Evolutionary conservation across 2,329 filamentous ascomycete species (phyloP), one percentile per base, ranked within the genome.

Genomic region (Chaetothyriales sp.): DNA sequence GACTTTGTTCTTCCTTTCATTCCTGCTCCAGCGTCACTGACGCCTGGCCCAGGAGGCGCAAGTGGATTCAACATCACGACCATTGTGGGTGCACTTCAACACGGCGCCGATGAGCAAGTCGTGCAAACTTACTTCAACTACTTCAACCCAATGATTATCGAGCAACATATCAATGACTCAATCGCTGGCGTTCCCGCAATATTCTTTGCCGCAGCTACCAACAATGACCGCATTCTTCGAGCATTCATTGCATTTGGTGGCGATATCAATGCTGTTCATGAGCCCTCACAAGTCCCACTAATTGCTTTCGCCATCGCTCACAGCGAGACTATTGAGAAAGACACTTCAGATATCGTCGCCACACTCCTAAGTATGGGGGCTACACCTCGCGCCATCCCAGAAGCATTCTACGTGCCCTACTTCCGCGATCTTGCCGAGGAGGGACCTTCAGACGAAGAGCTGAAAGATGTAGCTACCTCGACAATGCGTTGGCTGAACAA

Each of bases 331-430:
- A 51, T 51, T 2, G 15, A 55, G 15, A 15, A 29, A 2, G 63
- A 67, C 43, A 66, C 63, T 1, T 63, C 64, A 1, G 47, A 56
- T 7, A 55, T 56, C 5, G 53, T 64, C 2, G 54, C 58, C 10
- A 65, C 63, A 10, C 57, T 67, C 2, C 56, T 67, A 5, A 62
- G 62, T n/a, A 57, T 65, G 40, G 65, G 65, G 2, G 65, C 65
- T 1, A 44, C 54, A 33, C 55, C 60, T 5, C 18, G 53, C 5
- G 58, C 58, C 6, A 60, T 67, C 19, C 65, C 65, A 5, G 52
- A 55, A 19, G 60, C 54, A n/a, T 63, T 63, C 46, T 62, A 56
- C 43, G 43, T 48, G 2, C 60, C 60, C n/a, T 62, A 49, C 46
- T 43, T 28, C 28, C 44, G 53, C 13, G 62, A 63, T 51, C 54